These are phyloP conservation scores for Nemania bipapillata DNA, from an alignment of 2,329 filamentous ascomycete genomes.

Conservation along the genomic window DNA sequence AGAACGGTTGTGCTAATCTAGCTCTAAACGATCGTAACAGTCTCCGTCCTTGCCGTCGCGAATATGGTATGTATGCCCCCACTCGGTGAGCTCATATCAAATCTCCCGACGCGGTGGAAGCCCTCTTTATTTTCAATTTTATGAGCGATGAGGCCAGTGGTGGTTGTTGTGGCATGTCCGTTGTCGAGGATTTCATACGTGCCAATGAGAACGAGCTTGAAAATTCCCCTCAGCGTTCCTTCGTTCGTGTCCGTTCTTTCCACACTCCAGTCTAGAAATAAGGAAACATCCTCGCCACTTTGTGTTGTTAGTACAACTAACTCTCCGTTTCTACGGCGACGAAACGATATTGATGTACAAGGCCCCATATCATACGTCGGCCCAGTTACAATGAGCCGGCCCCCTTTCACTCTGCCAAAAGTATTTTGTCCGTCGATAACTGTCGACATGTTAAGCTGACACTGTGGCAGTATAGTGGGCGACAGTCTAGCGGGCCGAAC, in stretches of 20 bases:
- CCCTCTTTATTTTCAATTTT: not conserved
- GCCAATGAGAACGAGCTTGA: constrained; percentile 13
- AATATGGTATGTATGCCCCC: constrained; percentile 3
- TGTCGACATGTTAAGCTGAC: constrained; percentile 14
- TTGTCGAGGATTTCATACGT: constrained; percentile 3
- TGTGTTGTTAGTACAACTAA: not conserved
- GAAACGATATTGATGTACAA: constrained; percentile 4
- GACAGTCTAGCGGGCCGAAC: not conserved
- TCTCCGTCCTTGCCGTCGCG: not conserved
- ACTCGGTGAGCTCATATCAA: constrained; percentile 8
- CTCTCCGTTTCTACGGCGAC: not conserved
- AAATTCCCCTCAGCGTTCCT: not conserved
- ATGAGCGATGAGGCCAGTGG: not conserved
- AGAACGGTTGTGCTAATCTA: not conserved
- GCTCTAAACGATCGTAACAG: not conserved
- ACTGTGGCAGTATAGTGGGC: not conserved
- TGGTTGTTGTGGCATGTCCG: not conserved
- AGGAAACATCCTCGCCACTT: constrained; percentile 1
- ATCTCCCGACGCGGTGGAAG: constrained; percentile 8
- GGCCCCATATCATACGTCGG: constrained; percentile 8
- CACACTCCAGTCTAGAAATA: constrained; percentile 9
- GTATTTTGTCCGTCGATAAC: constrained; percentile 3
- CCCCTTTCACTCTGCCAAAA: constrained; percentile 12
- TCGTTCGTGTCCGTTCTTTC: not conserved
- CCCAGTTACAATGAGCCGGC: constrained; percentile 1